Conservation (phyloP, 768 basidiomycete species). For the Pholiota conissans region DNA sequence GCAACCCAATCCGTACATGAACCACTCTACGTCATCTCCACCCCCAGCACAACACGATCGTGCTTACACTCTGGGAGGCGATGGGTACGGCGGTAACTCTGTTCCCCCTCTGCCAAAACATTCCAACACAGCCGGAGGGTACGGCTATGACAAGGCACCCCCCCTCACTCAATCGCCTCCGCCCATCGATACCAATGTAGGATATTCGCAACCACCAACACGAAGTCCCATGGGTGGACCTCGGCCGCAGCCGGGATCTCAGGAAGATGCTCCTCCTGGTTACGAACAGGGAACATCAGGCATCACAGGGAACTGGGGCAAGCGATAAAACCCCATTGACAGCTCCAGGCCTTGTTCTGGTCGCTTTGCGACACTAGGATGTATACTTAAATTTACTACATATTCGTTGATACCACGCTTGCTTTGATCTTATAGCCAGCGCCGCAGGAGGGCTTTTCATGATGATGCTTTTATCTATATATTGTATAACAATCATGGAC, state of each 20-base stretch:
- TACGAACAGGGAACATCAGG: conserved; percentile 59
- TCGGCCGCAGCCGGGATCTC: conserved; percentile 34
- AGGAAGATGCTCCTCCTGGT: conserved; percentile 61
- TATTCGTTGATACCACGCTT: neutral
- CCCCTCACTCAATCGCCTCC: conserved; percentile 31
- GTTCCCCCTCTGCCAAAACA: conserved; percentile 41
- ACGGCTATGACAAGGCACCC: conserved; percentile 16
- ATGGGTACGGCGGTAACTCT: conserved; percentile 50
- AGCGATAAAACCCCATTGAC: conserved; percentile 25
- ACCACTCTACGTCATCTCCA: conserved; percentile 20
- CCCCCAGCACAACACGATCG: conserved; percentile 38
- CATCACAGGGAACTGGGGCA: conserved; percentile 55
- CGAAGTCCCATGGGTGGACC: conserved; percentile 47
- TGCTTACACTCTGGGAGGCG: conserved; percentile 58
- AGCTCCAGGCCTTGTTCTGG: neutral
- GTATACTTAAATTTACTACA: neutral
- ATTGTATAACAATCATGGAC: conserved; percentile 21
- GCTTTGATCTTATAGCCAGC: neutral
- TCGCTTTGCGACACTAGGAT: neutral
- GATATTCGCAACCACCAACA: conserved; percentile 19
- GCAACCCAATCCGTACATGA: conserved; percentile 28
- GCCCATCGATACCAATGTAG: conserved; percentile 38
- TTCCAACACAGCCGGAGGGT: conserved; percentile 18
- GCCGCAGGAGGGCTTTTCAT: neutral
- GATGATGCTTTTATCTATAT: conserved; percentile 13